Conservation (phyloP, 2,329 filamentous ascomycete species). For the Scedosporium minutisporum region DNA sequence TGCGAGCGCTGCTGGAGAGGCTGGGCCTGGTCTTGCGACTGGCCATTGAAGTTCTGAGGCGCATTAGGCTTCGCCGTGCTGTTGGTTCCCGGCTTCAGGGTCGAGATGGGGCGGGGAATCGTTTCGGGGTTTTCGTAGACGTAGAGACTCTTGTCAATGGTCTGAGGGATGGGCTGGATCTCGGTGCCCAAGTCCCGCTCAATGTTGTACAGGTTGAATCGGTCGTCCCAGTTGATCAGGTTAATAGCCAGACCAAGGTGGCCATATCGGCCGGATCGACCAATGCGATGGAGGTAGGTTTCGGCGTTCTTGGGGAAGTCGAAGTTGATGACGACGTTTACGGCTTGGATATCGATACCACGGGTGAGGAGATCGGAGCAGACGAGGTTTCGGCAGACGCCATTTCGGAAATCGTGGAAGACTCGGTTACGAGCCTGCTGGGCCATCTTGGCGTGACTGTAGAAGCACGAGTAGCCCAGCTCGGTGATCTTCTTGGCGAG, state of each 20-base stretch:
- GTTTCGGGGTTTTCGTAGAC: constrained; percentile 95
- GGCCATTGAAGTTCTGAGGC: constrained; percentile 11
- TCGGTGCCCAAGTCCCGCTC: constrained; percentile 95
- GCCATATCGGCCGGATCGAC: constrained; percentile 92
- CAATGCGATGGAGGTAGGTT: constrained; percentile 96
- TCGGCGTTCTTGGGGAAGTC: constrained; percentile 99
- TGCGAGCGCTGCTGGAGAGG: constrained; percentile 16
- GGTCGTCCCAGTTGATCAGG: constrained; percentile 98
- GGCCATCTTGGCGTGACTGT: constrained; percentile 96
- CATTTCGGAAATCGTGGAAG: constrained; percentile 98
- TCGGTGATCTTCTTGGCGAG: constrained; percentile 99
- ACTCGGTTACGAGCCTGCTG: constrained; percentile 95
- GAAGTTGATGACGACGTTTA: constrained; percentile 99
- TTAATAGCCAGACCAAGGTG: constrained; percentile 97
- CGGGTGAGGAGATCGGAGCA: constrained; percentile 96
- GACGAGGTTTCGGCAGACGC: constrained; percentile 93
- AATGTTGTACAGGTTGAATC: constrained; percentile 98
- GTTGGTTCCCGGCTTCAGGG: constrained; percentile 24
- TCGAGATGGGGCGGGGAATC: constrained; percentile 72
- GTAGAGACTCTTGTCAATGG: constrained; percentile 95
- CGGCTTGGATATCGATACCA: constrained; percentile 98
- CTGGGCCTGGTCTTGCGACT: constrained; percentile 14
- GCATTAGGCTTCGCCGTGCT: constrained; percentile 6
- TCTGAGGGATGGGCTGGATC: constrained; percentile 88
- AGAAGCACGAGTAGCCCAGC: constrained; percentile 97